A percentile compares a stretch with the other conserved stretches of the same genome.
These are phyloP conservation scores for Quercus berberidifolia DNA, from an alignment of 306 rosid species.

Conservation along the genomic window DNA sequence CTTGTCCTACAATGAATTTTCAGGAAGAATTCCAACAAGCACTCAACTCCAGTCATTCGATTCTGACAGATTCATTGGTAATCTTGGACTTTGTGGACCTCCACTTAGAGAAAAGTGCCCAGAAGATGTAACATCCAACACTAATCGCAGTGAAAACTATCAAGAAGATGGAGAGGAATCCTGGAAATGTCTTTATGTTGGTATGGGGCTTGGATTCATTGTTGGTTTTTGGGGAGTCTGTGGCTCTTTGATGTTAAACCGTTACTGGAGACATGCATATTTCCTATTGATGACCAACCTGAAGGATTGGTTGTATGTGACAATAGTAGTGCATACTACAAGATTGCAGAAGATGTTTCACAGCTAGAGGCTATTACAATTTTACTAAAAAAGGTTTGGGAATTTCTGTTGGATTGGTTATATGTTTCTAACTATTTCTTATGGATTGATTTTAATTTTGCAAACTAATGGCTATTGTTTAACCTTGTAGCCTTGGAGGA, in stretches of 20 bases:
- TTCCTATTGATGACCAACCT: background rate
- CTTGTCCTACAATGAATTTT: constrained; percentile 22
- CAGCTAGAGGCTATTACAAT: background rate
- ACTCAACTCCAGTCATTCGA: constrained; percentile 19
- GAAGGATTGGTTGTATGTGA: background rate
- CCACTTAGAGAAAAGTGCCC: constrained; percentile 16
- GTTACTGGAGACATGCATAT: constrained; percentile 25
- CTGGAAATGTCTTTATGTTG: constrained; percentile 8
- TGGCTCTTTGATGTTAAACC: background rate
- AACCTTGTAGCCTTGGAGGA: too few relatives aligned
- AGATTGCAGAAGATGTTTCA: background rate
- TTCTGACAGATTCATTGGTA: constrained; percentile 7
- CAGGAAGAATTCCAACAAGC: constrained; percentile 9
- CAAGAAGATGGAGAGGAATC: background rate
- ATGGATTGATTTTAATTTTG: too few relatives aligned
- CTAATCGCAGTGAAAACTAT: background rate
- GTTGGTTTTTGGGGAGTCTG: constrained; percentile 31
- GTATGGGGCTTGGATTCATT: constrained; percentile 21
- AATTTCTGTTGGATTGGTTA: too few relatives aligned
- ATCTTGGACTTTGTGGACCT: constrained; percentile 24
- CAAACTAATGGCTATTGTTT: too few relatives aligned
- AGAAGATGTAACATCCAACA: background rate
- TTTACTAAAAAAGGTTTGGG: too few relatives aligned
- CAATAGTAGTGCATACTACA: background rate
- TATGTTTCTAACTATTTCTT: too few relatives aligned